Evolutionary conservation across 495 filamentous ascomycete species (phyloP), one percentile per base, ranked within the genome.

Genomic region (Neurospora hispaniola): DNA sequence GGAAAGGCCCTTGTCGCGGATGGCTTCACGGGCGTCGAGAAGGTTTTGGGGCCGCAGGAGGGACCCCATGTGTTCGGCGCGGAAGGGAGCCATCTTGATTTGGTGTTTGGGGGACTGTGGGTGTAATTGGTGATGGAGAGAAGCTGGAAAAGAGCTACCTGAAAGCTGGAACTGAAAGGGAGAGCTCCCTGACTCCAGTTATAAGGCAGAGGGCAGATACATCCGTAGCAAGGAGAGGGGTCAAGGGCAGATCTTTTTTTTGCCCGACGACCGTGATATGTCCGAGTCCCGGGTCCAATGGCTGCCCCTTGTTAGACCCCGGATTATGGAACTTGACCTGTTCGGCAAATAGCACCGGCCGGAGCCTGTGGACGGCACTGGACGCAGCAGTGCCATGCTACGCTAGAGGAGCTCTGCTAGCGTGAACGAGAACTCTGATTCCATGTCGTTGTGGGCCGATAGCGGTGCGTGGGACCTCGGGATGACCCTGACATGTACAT

Each of bases 11-110:
- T 85, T 87, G n/a, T 88, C 83, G 69, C 88, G 85, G 75, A 90
- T 82, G 20, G 81, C 78, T 43, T 86, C 85, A 75, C 92, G 91
- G 69, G 85, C 86, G 12, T 87, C 79, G 70, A 94, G 86, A 5
- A 96, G 87, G 39, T 87, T 77, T 54, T 92, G 80, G 48, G 93
- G 92, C 20, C 93, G 89, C 27, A 94, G 88, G 27, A 96, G 88
- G 40, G 92, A 94, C 75, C 93, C 93, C 75, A 97, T 83, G 77
- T 95, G 92, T 85, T 95, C 93, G 68, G 92, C 93, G 74, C 92
- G 88, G 83, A 94, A 95, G 20, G 93, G 92, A 62, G 92, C 91
- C 84, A 84, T 79, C 80, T 85, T 77, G 85, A 81, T 27, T 12
- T 5, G 7, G 27, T 31, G 31, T 18, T 59, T 18, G 6, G 27